These are phyloP conservation scores for Firmiana major DNA, from an alignment of 345 rosid species.

Conservation along the genomic window DNA sequence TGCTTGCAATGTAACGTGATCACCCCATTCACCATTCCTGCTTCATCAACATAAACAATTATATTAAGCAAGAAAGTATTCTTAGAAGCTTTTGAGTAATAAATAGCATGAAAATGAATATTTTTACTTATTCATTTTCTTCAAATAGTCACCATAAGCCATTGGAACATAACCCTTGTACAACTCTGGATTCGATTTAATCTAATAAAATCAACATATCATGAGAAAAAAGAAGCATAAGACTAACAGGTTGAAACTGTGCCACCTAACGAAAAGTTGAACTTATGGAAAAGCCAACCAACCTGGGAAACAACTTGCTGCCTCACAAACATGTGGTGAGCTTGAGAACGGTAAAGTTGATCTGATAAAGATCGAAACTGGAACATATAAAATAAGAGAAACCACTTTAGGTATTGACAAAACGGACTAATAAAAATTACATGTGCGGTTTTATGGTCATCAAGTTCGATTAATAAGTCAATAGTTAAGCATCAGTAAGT, in stretches of 20 bases:
- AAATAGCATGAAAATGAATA: not conserved
- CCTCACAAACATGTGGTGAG: constrained; percentile 68
- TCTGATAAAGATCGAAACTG: constrained; percentile 88
- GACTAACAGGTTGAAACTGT: not conserved
- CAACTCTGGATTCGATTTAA: constrained; percentile 36
- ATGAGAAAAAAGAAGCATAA: not conserved
- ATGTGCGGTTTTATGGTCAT: not conserved
- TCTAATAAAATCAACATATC: constrained; percentile 24
- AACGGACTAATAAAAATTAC: not conserved
- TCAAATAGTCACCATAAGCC: constrained; percentile 52
- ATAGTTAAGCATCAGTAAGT: not conserved
- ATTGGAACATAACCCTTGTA: constrained; percentile 58
- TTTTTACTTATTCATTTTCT: constrained; percentile 51
- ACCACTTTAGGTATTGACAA: not conserved
- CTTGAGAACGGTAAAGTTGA: constrained; percentile 76
- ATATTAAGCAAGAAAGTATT: not conserved
- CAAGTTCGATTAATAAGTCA: not conserved
- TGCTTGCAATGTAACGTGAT: constrained; percentile 69
- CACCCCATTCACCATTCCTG: constrained; percentile 71
- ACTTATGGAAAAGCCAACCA: not conserved
- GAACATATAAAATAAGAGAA: not conserved
- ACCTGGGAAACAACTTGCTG: constrained; percentile 72
- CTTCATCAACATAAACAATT: constrained; percentile 6
- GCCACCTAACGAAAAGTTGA: too few relatives aligned
- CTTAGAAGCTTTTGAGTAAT: not conserved